Evolutionary conservation across 352 stramenopile species (phyloP), one percentile per base, ranked within the genome.

Genomic region (Aphanomyces cochlioides): DNA sequence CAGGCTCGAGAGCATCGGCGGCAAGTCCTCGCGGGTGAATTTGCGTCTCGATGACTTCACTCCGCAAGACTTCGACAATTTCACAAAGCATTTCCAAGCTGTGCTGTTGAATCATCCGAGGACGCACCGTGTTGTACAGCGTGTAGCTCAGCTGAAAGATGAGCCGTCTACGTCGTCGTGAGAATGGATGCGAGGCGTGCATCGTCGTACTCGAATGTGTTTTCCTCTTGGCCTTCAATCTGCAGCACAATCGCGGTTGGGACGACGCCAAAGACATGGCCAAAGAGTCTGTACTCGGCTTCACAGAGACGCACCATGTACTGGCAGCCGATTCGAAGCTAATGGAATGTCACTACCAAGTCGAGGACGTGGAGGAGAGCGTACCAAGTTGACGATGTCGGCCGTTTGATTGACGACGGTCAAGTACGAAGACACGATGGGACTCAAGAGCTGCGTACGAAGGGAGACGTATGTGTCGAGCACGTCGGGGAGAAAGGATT

Each of bases 41-140:
- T 3, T 83, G 53, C 43, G 76, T 79, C 67, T 95, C 87, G 47
- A 93, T 87, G 57, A 95, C 75, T 57, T 95, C 87, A 39, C 77
- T 88, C 13, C 88, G 77, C 3, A 93, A 69, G 13, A 95, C 82
- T 59, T 93, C 83, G 36, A 95, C 83, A 40, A 88, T 77, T 66
- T 95, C 87, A 43, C 87, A 95, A 2, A 95, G 72, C 40, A 82
- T 72, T 48, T 93, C 87, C 13, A 95, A 69, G 53, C 91, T 85
- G 58, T 90, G 87, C 39, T 95, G 83, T 28, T 83, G 70, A 21
- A 95, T 60, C 69, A 95, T 71, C 43, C 83, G 78, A 45, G 87
- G 87, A 5, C 87, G 81, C 21, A 86, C 73, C 6, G 84, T 78
- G 56, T 85, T 87, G 78, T 95, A 95, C 12, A 95, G 54, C 7